A percentile compares a stretch with the other conserved stretches of the same genome.
Conservation (phyloP, 106 monocot species). For the Platanthera zijinensis region DNA sequence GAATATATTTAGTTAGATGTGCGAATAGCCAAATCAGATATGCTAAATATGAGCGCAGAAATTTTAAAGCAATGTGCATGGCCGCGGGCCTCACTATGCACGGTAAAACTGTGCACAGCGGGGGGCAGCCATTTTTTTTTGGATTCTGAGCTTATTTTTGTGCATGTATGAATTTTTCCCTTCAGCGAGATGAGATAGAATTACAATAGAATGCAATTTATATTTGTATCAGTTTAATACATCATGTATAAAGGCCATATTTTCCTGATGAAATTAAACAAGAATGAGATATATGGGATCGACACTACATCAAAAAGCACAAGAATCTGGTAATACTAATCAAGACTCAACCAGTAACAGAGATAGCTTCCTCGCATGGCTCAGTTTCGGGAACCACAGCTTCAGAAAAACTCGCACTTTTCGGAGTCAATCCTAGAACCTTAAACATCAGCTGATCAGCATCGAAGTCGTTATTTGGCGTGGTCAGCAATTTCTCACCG, state of each 20-base stretch:
- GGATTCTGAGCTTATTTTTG: too few relatives aligned
- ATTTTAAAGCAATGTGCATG: too few relatives aligned
- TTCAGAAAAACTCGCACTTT: constrained; percentile 57
- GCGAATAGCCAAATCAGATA: too few relatives aligned
- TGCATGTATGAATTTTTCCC: too few relatives aligned
- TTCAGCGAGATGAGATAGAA: too few relatives aligned
- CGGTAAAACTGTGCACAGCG: too few relatives aligned
- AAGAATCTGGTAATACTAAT: neutral
- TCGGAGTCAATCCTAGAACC: constrained; percentile 74
- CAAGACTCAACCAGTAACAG: constrained; percentile 23
- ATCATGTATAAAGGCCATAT: neutral
- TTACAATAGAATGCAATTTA: too few relatives aligned
- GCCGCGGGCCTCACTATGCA: too few relatives aligned
- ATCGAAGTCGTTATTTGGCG: constrained; percentile 82
- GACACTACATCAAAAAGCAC: neutral
- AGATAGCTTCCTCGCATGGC: constrained; percentile 25
- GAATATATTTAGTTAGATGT: too few relatives aligned
- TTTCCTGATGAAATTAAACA: neutral
- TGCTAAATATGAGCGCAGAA: too few relatives aligned
- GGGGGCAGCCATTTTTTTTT: too few relatives aligned
- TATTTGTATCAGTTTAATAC: neutral
- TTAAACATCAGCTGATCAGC: constrained; percentile 91
- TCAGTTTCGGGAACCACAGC: constrained; percentile 9
- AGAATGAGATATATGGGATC: neutral
- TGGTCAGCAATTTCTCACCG: constrained; percentile 86